A percentile compares a stretch with the other conserved stretches of the same genome.
phyloP scores from a whole-genome alignment of 805 yeast species.

The Teunomyces aglyptinius region DNA sequence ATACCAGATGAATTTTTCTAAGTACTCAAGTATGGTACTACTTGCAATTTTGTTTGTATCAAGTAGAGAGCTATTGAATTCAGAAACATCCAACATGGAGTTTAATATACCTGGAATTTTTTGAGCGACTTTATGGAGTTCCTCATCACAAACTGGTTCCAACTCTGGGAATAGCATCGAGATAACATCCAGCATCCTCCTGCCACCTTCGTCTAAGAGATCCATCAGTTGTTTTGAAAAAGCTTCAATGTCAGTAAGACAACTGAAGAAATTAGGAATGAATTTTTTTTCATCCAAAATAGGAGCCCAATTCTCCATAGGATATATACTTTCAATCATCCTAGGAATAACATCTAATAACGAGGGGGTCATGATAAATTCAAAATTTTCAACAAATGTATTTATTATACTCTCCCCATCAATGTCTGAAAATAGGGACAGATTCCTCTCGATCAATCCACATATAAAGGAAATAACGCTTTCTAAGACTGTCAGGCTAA shows the following conservation, averaged over 20 bases:
- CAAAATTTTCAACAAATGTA: not conserved
- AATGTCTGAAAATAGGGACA: not conserved
- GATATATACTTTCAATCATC: not conserved
- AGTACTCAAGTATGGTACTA: not conserved
- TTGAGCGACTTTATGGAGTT: not conserved
- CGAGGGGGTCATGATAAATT: not conserved
- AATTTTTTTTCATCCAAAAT: not conserved
- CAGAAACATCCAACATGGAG: not conserved
- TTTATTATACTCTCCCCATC: not conserved
- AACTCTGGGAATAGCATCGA: not conserved
- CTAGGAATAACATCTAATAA: not conserved
- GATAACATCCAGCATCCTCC: too few species aligned
- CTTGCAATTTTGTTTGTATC: not conserved
- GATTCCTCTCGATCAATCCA: not conserved
- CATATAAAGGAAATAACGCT: not conserved
- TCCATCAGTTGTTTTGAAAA: not conserved
- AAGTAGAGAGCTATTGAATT: not conserved
- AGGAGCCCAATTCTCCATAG: not conserved
- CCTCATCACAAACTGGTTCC: not conserved
- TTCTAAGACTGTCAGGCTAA: not conserved
- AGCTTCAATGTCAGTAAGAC: not conserved
- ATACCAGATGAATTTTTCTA: too few species aligned
- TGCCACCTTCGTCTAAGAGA: not conserved
- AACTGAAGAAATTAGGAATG: not conserved
- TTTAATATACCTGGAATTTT: not conserved